Conservation (phyloP, 805 yeast species). For the Candida methanosorbosa region DNA sequence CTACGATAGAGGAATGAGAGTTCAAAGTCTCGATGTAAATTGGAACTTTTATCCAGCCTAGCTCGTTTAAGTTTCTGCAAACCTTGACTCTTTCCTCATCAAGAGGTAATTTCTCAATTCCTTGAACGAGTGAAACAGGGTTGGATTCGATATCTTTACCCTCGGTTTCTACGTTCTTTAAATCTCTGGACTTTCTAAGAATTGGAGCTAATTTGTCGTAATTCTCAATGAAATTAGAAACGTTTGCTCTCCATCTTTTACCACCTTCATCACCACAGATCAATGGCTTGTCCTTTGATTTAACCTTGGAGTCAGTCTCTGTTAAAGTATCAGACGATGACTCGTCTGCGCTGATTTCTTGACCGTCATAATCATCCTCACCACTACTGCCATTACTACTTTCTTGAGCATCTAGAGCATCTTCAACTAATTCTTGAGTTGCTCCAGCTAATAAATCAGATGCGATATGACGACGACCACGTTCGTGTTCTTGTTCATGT, state of each 20-base stretch:
- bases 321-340: no score
- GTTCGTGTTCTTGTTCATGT: no score
- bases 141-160: no score
- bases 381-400: background rate
- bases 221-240: no score
- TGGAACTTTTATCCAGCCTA: conserved; percentile 75
- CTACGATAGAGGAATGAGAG: conserved; percentile 83
- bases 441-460: conserved; percentile 11
- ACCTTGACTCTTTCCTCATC: conserved; percentile 24
- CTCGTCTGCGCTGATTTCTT: no score
- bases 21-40: conserved; percentile 63
- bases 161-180: no score
- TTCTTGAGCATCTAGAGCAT: conserved; percentile 8
- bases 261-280: no score
- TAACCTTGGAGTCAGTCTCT: no score
- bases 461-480: no score
- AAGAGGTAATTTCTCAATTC: conserved; percentile 16
- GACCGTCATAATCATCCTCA: background rate
- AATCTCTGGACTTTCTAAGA: no score
- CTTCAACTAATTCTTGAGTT: conserved; percentile 21
- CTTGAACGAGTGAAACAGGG: conserved; percentile 6
- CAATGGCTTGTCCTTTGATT: no score
- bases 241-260: background rate
- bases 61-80: conserved; percentile 43
- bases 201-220: conserved; percentile 1